These are phyloP conservation scores for Salix brachista DNA, from an alignment of 345 rosid species.

Conservation along the genomic window DNA sequence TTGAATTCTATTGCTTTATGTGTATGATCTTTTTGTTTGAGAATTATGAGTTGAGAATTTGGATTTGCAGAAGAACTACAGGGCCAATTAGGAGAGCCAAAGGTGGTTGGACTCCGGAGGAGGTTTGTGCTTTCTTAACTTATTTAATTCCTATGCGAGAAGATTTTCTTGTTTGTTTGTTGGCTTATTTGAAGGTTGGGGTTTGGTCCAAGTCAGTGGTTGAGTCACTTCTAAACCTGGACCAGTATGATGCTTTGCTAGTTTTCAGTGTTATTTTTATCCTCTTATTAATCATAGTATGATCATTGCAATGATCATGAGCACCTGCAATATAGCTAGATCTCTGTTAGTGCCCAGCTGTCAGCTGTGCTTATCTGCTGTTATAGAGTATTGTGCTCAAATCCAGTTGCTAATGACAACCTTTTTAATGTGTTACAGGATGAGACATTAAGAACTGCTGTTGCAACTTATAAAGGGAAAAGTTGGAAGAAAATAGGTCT, in stretches of 20 bases:
- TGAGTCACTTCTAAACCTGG: not conserved
- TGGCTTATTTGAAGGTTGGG: not conserved
- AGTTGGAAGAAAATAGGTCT: slow-evolving; percentile 89
- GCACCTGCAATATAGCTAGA: not conserved
- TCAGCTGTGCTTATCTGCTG: not conserved
- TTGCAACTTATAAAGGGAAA: slow-evolving; percentile 64
- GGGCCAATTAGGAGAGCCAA: slow-evolving; percentile 97
- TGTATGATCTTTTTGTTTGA: not conserved
- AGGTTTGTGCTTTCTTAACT: slow-evolving; percentile 40
- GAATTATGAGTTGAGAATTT: slow-evolving; percentile 14
- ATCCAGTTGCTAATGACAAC: not conserved
- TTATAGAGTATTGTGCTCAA: not conserved
- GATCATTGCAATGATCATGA: not conserved
- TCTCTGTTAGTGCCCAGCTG: not conserved
- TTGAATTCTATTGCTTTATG: slow-evolving; percentile 2
- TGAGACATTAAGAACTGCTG: slow-evolving; percentile 80
- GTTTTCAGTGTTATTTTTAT: not conserved
- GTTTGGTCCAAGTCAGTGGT: not conserved
- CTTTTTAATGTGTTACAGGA: slow-evolving; percentile 46
- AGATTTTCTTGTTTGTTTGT: not conserved
- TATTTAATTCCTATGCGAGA: not conserved
- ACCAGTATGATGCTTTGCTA: not conserved
- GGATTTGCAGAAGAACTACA: slow-evolving; percentile 70
- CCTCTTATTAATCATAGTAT: not conserved
- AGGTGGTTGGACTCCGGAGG: slow-evolving; percentile 98